Conservation (phyloP, 805 yeast species). For the Lipomyces chichibuensis region DNA sequence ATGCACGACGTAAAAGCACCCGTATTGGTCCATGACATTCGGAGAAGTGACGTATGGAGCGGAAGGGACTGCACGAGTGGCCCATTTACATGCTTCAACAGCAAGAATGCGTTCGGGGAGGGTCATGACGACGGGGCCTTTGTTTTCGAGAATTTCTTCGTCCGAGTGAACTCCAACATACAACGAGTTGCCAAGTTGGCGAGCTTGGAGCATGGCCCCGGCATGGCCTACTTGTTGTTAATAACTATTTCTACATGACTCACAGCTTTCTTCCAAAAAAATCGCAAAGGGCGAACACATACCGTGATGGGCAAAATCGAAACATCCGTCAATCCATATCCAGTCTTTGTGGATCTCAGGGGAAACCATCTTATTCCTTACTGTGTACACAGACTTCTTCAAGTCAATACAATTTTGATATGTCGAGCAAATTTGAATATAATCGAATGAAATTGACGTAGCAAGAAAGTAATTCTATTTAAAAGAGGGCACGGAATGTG, state of each 20-base stretch:
- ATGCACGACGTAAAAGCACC: conserved; percentile 91
- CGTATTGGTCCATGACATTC: conserved; percentile 67
- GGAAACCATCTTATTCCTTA: conserved; percentile 18
- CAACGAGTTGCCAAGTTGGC: conserved; percentile 74
- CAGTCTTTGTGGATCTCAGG: conserved; percentile 41
- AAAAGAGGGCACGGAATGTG: no score
- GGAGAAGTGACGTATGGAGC: conserved; percentile 97
- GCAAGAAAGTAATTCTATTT: not conserved
- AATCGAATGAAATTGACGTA: not conserved
- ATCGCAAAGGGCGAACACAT: conserved; percentile 38
- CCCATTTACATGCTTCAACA: conserved; percentile 90
- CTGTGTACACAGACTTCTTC: not conserved
- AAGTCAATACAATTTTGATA: not conserved
- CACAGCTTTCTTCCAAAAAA: not conserved
- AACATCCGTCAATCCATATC: conserved; percentile 97
- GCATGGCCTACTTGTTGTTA: conserved; percentile 61
- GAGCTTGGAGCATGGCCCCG: conserved; percentile 93
- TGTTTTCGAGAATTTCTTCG: conserved; percentile 76
- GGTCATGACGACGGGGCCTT: conserved; percentile 94
- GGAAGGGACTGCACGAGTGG: conserved; percentile 63
- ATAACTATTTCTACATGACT: not conserved
- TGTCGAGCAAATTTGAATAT: not conserved
- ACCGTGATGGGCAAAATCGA: conserved; percentile 97
- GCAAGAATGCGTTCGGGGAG: conserved; percentile 78
- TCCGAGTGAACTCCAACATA: conserved; percentile 92